Evolutionary conservation across 148 eudicot genomes (phyloP).

Genomic region (Silene latifolia): DNA sequence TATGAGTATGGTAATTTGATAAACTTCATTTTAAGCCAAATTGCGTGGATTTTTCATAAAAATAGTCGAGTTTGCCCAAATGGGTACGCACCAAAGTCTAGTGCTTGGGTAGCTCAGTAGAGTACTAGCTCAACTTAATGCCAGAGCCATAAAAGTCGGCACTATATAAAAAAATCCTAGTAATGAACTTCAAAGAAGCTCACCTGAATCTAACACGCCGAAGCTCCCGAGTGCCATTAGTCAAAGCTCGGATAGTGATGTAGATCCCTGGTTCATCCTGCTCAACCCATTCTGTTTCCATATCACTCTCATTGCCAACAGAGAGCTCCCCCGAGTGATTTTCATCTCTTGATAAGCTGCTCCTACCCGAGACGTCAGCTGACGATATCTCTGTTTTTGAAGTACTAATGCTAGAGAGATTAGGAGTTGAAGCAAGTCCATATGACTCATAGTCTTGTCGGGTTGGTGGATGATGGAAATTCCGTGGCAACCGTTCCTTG

Average conservation of each 20-base stretch:
- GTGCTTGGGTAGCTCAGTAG: too few relatives aligned
- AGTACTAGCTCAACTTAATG: too few relatives aligned
- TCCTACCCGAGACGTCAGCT: slow-evolving; percentile 67
- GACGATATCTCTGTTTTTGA: slow-evolving; percentile 81
- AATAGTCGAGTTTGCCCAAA: not conserved
- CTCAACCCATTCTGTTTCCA: slow-evolving; percentile 94
- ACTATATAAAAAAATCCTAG: too few relatives aligned
- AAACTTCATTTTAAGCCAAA: not conserved
- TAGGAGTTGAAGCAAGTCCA: slow-evolving; percentile 76
- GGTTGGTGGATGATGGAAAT: slow-evolving; percentile 40
- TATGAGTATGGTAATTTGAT: too few relatives aligned
- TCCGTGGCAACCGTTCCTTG: slow-evolving; percentile 61
- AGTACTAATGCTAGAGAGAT: slow-evolving; percentile 73
- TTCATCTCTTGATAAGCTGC: slow-evolving; percentile 72
- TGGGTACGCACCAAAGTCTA: not conserved
- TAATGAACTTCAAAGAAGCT: slow-evolving; percentile 10
- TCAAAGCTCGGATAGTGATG: slow-evolving; percentile 79
- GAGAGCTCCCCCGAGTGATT: slow-evolving; percentile 87
- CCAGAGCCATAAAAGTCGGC: too few relatives aligned
- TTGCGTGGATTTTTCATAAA: not conserved
- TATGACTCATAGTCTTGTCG: slow-evolving; percentile 38
- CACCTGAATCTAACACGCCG: slow-evolving; percentile 94
- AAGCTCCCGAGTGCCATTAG: slow-evolving; percentile 82
- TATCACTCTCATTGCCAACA: slow-evolving; percentile 79
- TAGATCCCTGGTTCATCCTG: slow-evolving; percentile 96